Evolutionary conservation across 1,139 yeast genomes (phyloP).

Genomic region (Candida tropicalis): DNA sequence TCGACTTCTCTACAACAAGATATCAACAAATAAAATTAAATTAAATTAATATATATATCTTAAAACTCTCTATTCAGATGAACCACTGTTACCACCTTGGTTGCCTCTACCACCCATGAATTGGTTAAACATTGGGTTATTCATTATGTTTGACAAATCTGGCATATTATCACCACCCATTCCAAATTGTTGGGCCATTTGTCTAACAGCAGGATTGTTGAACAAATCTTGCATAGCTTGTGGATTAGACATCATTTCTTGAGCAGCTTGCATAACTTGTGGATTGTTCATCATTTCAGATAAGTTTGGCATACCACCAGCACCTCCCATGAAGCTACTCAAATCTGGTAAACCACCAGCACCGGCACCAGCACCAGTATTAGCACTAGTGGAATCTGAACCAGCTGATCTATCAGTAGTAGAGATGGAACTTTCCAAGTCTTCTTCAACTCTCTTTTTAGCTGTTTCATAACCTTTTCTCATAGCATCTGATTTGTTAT

Average conservation of each 20-base stretch:
- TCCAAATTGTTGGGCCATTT: constrained; percentile 74
- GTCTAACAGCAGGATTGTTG: constrained; percentile 77
- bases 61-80: background rate
- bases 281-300: constrained; percentile 82
- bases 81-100: constrained; percentile 10
- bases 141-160: constrained; percentile 70
- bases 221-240: constrained; percentile 73
- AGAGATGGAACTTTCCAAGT: constrained; percentile 52
- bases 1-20: background rate
- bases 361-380: constrained; percentile 38
- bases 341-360: constrained; percentile 72
- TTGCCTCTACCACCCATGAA: constrained; percentile 46
- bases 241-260: constrained; percentile 90
- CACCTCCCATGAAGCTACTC: constrained; percentile 61
- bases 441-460: constrained; percentile 79
- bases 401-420: constrained; percentile 20
- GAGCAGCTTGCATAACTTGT: constrained; percentile 89
- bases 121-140: constrained; percentile 71
- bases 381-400: constrained; percentile 18
- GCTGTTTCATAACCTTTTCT: constrained; percentile 92
- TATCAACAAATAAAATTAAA: no score
- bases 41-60: background rate
- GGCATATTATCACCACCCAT: constrained; percentile 60
- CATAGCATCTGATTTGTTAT: constrained; percentile 85
- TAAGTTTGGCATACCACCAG: constrained; percentile 61